Conservation (phyloP, 108 stramenopile genomes). For the Skeletonema costatum region DNA sequence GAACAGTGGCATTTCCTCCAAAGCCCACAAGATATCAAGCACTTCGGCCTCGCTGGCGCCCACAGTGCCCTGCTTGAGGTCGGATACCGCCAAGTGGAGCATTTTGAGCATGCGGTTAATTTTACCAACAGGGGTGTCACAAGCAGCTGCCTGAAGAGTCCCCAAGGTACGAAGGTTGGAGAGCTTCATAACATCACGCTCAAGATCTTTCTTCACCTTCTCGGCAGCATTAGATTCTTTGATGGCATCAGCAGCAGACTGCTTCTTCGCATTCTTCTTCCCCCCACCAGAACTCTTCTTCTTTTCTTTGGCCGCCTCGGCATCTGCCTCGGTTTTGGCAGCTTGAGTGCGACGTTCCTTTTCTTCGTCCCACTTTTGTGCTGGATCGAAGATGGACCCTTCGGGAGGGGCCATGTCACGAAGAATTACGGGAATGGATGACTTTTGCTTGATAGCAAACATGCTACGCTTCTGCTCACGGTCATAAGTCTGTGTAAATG, state of each 20-base stretch:
- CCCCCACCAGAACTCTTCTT: conserved; percentile 49
- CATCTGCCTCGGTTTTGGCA: conserved; percentile 27
- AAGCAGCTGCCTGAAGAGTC: conserved; percentile 86
- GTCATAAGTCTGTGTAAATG: conserved; percentile 65
- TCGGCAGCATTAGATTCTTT: conserved; percentile 90
- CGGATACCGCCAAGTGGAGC: conserved; percentile 83
- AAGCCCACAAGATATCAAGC: conserved; percentile 94
- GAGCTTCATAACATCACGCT: conserved; percentile 89
- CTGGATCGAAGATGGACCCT: conserved; percentile 88
- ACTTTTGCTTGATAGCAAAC: conserved; percentile 71
- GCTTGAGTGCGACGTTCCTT: conserved; percentile 66
- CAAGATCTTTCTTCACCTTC: conserved; percentile 83
- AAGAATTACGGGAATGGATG: conserved; percentile 90
- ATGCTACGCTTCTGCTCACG: conserved; percentile 68
- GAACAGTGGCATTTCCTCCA: conserved; percentile 90
- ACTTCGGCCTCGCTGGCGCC: conserved; percentile 85
- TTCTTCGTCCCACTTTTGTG: conserved; percentile 86
- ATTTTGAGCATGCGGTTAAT: conserved; percentile 97
- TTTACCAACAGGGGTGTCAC: conserved; percentile 89
- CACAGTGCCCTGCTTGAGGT: conserved; percentile 73
- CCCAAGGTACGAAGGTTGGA: conserved; percentile 88
- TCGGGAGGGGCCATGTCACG: conserved; percentile 93
- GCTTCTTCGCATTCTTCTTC: conserved; percentile 69
- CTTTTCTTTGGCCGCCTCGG: conserved; percentile 45
- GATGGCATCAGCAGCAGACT: conserved; percentile 86